Conservation (phyloP, 768 basidiomycete species). For the Termitomyces heimii region DNA sequence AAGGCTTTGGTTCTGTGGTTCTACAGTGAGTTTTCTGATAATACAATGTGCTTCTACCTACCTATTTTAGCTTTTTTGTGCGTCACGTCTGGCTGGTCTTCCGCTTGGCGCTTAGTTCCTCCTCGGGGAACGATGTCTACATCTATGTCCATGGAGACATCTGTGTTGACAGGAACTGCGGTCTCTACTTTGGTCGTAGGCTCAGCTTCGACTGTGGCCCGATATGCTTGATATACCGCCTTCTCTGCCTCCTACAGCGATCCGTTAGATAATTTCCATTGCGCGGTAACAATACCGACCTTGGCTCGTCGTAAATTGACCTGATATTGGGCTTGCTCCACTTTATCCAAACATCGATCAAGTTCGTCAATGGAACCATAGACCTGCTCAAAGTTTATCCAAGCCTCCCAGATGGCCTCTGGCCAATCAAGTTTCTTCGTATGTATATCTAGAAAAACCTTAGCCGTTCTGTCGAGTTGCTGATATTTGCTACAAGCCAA, state of each 20-base stretch:
- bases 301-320: constrained; percentile 59
- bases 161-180: constrained; percentile 17
- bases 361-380: constrained; percentile 69
- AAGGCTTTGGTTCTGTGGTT: constrained; percentile 35
- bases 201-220: constrained; percentile 37
- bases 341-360: constrained; percentile 53
- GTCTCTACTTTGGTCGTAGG: constrained; percentile 26
- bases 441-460: constrained; percentile 59
- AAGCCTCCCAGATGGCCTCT: constrained; percentile 89
- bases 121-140: constrained; percentile 30
- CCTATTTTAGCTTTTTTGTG: constrained; percentile 62
- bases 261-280: neutral
- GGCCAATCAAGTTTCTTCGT: constrained; percentile 88
- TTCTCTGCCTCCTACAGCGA: constrained; percentile 57
- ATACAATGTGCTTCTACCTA: constrained; percentile 20
- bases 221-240: constrained; percentile 44
- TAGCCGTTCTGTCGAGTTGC: constrained; percentile 54
- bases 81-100: constrained; percentile 38
- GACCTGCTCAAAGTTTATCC: constrained; percentile 82
- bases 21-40: neutral
- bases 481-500: constrained; percentile 38
- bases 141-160: constrained; percentile 12
- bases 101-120: constrained; percentile 60
- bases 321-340: constrained; percentile 59
- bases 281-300: constrained; percentile 29